Evolutionary conservation across 768 basidiomycete species (phyloP).

Genomic region (Boletus insuetus): DNA sequence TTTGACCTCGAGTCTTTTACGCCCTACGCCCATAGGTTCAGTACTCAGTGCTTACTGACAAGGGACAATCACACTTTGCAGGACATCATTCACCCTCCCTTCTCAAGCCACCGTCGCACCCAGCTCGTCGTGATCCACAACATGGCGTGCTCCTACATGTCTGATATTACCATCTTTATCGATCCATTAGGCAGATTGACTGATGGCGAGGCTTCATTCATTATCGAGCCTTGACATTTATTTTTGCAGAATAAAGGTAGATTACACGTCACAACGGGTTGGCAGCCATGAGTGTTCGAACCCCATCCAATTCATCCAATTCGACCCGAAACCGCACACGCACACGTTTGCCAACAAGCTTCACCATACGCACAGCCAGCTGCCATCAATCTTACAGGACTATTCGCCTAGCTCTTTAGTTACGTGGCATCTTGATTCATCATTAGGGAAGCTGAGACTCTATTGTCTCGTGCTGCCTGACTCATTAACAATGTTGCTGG

Average conservation of each 20-base stretch:
- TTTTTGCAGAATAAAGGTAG: too few species aligned
- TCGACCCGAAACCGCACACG: background rate
- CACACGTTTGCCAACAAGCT: background rate
- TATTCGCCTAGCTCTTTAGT: background rate
- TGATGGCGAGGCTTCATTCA: background rate
- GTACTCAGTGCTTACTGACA: too few species aligned
- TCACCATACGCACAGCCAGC: background rate
- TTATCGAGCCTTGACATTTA: background rate
- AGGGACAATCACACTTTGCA: background rate
- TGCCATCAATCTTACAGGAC: background rate
- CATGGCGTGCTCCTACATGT: background rate
- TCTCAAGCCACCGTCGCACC: background rate
- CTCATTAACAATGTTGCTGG: background rate
- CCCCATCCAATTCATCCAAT: background rate
- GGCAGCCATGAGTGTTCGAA: background rate
- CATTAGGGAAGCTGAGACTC: background rate
- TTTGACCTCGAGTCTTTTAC: constrained; percentile 23
- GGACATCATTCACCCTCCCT: too few species aligned
- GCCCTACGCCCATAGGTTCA: constrained; percentile 9
- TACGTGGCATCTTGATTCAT: background rate
- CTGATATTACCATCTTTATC: background rate
- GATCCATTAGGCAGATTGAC: too few species aligned
- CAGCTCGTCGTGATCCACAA: background rate
- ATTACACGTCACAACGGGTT: background rate
- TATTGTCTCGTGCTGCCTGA: background rate